These are phyloP conservation scores for Adansonia digitata DNA, from an alignment of 345 rosid genomes.

Conservation along the genomic window DNA sequence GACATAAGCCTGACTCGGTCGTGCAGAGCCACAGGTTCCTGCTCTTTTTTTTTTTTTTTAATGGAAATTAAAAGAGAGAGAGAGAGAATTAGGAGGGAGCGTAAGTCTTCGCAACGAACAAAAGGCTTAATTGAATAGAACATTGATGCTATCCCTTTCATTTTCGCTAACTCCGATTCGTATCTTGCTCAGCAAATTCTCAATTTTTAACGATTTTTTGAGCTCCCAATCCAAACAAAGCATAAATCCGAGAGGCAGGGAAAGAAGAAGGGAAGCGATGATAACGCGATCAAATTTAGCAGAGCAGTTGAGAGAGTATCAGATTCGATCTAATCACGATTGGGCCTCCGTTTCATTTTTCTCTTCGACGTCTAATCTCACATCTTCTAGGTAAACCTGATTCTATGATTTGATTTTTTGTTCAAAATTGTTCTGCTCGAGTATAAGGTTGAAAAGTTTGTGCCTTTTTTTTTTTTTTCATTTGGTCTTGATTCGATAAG, in stretches of 20 bases:
- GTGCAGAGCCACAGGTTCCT: not conserved
- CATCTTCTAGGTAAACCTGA: slow-evolving; percentile 56
- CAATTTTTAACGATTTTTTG: not conserved
- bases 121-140: slow-evolving; percentile 24
- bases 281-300: slow-evolving; percentile 91
- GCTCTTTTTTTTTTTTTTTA: too few species aligned
- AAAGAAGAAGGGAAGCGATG: slow-evolving; percentile 38
- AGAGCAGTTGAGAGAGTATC: slow-evolving; percentile 88
- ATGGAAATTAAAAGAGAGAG: not conserved
- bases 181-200: slow-evolving; percentile 14
- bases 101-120: slow-evolving; percentile 21
- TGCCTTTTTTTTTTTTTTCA: too few species aligned
- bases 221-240: slow-evolving; percentile 5
- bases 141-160: slow-evolving; percentile 15
- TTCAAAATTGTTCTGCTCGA: not conserved
- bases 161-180: slow-evolving; percentile 15
- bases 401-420: not conserved
- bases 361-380: slow-evolving; percentile 68
- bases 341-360: slow-evolving; percentile 96
- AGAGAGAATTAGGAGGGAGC: slow-evolving; percentile 5
- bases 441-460: not conserved
- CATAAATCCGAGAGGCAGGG: not conserved
- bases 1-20: not conserved
- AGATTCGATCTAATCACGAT: slow-evolving; percentile 89
- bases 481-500: not conserved